Base-by-base conservation (phyloP, 106 monocot species). In the Cymbidium sinense region DNA sequence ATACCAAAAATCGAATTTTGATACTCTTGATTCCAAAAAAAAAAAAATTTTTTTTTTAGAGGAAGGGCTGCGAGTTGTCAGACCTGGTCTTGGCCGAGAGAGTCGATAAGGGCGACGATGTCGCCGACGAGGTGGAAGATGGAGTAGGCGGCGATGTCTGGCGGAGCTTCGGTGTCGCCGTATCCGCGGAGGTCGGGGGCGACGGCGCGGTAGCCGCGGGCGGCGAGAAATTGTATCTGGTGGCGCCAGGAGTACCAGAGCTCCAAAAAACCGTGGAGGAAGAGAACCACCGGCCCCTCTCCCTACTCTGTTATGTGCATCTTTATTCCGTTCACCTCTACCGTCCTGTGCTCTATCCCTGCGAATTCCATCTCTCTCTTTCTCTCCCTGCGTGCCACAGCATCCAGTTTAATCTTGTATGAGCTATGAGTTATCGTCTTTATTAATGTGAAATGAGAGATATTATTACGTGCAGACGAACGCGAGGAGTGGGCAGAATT, bases 211-310 rank as follows among this genome's bases (percentile, higher is more conserved):
- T 69, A 92, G 5, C 92, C 92, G 27, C 77, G 79, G 19, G 73
- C 78, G 35, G 92, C 77, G 30, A 92, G 83, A 54, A 39, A 54
- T 47, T 64, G 34, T 36, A 92, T 87, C 75, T 92, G 92, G 81
- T 92, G 87, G 52, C 89, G 85, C 92, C 92, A 92, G 11, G 89
- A 77, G 79, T 92, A 92, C 92, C 92, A 92, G 19, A 89, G 81
- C 85, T 92, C 92, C 20, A 89, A 89, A 78, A 92, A 92, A 23
- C 92, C 92, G 67, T 92, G 92, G 44, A 92, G 30, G 75, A 92
- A 51, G 37, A 89, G 79, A 17, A 92, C 83, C 41, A 81, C 81
- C 15, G 85, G 83, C 1, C 81, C 87, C 43, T 78, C 80, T 2
- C 92, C 89, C 78, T 89, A 83, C 89, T 89, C 92, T 19, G 89